These are phyloP conservation scores for Lasiodiplodia gonubiensis DNA, from an alignment of 2,329 filamentous ascomycete genomes.

Conservation along the genomic window DNA sequence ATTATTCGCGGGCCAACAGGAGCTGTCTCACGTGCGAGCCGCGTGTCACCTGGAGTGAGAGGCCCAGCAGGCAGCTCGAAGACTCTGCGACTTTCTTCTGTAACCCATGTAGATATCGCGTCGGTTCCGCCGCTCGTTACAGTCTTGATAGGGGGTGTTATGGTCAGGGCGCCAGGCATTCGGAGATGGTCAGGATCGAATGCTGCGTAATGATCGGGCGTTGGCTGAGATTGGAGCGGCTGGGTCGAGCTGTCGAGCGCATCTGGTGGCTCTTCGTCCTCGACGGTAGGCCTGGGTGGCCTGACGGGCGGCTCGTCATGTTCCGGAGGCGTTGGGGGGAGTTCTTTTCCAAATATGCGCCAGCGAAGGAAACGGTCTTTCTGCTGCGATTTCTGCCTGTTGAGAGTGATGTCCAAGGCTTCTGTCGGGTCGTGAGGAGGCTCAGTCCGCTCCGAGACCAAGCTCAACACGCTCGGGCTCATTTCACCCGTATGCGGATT, in stretches of 20 bases:
- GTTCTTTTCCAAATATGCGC: slow-evolving; percentile 3
- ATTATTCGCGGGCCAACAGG: not conserved
- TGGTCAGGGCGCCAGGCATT: slow-evolving; percentile 10
- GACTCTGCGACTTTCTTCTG: slow-evolving; percentile 1
- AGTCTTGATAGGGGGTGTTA: slow-evolving; percentile 17
- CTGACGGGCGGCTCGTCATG: not conserved
- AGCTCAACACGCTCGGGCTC: slow-evolving; percentile 17
- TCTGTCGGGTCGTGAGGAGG: not conserved
- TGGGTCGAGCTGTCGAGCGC: slow-evolving; percentile 1
- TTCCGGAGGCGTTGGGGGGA: not conserved
- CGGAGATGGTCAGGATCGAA: slow-evolving; percentile 25
- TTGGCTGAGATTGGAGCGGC: slow-evolving; percentile 10
- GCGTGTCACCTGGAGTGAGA: slow-evolving; percentile 2
- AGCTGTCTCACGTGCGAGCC: not conserved
- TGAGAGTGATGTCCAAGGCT: not conserved
- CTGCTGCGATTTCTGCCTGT: not conserved
- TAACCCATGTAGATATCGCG: slow-evolving; percentile 11
- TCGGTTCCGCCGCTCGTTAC: slow-evolving; percentile 18
- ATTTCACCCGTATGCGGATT: slow-evolving; percentile 27
- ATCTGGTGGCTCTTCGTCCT: slow-evolving; percentile 21
- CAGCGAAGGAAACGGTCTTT: slow-evolving; percentile 6
- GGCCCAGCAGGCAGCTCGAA: slow-evolving; percentile 21
- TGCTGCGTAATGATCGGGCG: slow-evolving; percentile 15
- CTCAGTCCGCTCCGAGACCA: slow-evolving; percentile 10
- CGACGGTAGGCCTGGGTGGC: not conserved